Percentiles rank a stretch among this genome's conserved stretches.
phyloP scores from a whole-genome alignment of 139 green algal genomes.

The Zygnema circumcarinatum region DNA sequence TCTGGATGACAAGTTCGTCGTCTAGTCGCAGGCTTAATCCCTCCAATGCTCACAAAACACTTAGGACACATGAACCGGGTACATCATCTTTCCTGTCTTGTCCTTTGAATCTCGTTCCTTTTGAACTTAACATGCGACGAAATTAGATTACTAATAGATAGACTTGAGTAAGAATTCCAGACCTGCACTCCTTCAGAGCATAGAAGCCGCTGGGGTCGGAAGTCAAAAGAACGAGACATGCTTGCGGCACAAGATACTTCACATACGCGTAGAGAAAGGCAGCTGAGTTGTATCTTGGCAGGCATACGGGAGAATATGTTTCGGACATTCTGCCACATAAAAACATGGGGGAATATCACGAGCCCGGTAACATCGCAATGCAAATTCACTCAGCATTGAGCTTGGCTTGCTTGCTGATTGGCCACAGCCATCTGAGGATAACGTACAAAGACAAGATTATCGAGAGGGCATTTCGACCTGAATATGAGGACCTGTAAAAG shows the following conservation, averaged over 20 bases:
- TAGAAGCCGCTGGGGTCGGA: slow-evolving; percentile 20
- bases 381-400: too few species aligned
- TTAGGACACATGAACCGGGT: not conserved
- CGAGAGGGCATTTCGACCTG: too few species aligned
- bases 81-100: too few species aligned
- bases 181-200: slow-evolving; percentile 43
- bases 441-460: too few species aligned
- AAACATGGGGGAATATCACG: too few species aligned
- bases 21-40: not conserved
- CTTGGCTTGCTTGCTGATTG: too few species aligned
- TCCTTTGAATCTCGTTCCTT: too few species aligned
- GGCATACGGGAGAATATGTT: slow-evolving; percentile 81
- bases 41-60: not conserved
- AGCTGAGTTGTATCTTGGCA: slow-evolving; percentile 78
- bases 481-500: too few species aligned
- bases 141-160: not conserved
- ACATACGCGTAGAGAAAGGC: slow-evolving; percentile 87
- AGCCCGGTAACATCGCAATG: too few species aligned
- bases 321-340: slow-evolving; percentile 61
- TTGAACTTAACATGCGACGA: not conserved
- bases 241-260: not conserved
- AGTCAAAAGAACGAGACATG: slow-evolving; percentile 11
- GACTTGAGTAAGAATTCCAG: not conserved
- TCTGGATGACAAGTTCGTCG: too few species aligned
- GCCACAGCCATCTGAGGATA: too few species aligned